A percentile compares a stretch with the other conserved stretches of the same genome.
Evolutionary conservation across 1,284 basidiomycete species (phyloP).

Genomic region (Pseudomicrostroma phylloplanum): DNA sequence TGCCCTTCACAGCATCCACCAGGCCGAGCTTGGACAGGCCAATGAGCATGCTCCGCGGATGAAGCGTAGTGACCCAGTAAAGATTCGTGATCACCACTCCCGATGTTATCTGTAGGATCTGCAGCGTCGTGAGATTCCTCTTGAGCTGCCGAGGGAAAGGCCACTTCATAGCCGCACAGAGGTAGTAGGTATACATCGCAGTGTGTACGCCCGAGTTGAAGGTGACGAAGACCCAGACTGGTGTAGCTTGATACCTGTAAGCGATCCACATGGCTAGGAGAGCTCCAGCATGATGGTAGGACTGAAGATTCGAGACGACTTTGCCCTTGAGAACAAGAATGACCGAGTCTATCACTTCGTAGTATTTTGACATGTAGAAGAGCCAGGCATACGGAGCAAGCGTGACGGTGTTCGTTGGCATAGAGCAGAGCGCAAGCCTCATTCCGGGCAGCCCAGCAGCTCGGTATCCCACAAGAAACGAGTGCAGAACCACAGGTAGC

Average conservation of each 20-base stretch:
- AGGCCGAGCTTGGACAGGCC: conserved; percentile 14
- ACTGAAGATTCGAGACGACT: conserved; percentile 44
- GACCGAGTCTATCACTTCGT: conserved; percentile 47
- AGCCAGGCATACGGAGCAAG: conserved; percentile 44
- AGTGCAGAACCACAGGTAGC: conserved; percentile 27
- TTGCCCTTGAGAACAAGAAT: conserved; percentile 51
- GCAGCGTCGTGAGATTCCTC: conserved; percentile 40
- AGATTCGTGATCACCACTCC: conserved; percentile 40
- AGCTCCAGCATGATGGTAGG: conserved; percentile 46
- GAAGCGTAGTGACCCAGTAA: conserved; percentile 27
- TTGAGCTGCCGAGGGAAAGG: conserved; percentile 40
- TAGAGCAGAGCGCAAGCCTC: conserved; percentile 49
- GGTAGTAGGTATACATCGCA: conserved; percentile 37
- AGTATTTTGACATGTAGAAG: conserved; percentile 49
- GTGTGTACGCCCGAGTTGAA: conserved; percentile 47
- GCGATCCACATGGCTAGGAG: conserved; percentile 51
- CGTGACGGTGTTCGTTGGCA: conserved; percentile 37
- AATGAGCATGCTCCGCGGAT: conserved; percentile 18
- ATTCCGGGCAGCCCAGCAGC: conserved; percentile 31
- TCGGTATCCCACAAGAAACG: conserved; percentile 30
- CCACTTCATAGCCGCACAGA: conserved; percentile 33
- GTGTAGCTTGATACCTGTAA: conserved; percentile 38
- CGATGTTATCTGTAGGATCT: conserved; percentile 39
- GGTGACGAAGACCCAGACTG: conserved; percentile 42
- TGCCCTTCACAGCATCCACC: not conserved